Percentiles rank a stretch among this genome's conserved stretches.
Conservation (phyloP, 1,284 basidiomycete species). For the Ganoderma multipileum region DNA sequence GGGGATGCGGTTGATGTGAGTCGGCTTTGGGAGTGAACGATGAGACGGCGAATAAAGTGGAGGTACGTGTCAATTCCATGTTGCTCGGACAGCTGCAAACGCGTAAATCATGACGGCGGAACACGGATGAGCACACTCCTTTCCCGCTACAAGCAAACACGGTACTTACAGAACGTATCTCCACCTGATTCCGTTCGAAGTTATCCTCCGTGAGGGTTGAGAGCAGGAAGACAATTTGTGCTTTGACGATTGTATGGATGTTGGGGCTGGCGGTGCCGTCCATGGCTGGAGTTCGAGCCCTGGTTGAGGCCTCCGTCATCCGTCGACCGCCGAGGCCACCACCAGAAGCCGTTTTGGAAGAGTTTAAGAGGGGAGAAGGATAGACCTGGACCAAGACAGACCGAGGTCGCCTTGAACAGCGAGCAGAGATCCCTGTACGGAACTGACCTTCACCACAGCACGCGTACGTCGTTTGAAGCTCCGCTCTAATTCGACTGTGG, state of each 20-base stretch:
- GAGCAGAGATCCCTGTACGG: conserved; percentile 37
- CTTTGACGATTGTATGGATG: conserved; percentile 81
- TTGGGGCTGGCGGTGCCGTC: conserved; percentile 69
- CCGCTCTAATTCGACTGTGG: conserved; percentile 34
- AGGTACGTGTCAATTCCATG: conserved; percentile 95
- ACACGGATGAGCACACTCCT: conserved; percentile 13
- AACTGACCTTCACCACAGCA: conserved; percentile 31
- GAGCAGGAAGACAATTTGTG: conserved; percentile 92
- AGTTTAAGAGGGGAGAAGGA: conserved; percentile 42
- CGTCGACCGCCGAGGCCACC: conserved; percentile 74
- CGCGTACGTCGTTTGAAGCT: conserved; percentile 31
- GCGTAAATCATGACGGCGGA: conserved; percentile 15
- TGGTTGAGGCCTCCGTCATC: conserved; percentile 80
- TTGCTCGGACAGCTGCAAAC: conserved; percentile 84
- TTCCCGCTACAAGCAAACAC: conserved; percentile 9
- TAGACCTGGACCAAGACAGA: conserved; percentile 41
- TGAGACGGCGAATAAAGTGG: conserved; percentile 93
- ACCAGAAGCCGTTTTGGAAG: conserved; percentile 75
- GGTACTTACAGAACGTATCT: conserved; percentile 86
- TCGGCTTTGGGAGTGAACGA: conserved; percentile 82
- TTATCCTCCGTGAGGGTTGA: conserved; percentile 95
- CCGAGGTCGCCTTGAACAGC: conserved; percentile 43
- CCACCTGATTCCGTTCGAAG: conserved; percentile 89
- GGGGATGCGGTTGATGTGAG: conserved; percentile 63
- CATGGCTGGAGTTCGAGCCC: conserved; percentile 62